Base-by-base conservation (phyloP, 192 early-diverging fungal genomes). In the Gamsiella multidivaricata region DNA sequence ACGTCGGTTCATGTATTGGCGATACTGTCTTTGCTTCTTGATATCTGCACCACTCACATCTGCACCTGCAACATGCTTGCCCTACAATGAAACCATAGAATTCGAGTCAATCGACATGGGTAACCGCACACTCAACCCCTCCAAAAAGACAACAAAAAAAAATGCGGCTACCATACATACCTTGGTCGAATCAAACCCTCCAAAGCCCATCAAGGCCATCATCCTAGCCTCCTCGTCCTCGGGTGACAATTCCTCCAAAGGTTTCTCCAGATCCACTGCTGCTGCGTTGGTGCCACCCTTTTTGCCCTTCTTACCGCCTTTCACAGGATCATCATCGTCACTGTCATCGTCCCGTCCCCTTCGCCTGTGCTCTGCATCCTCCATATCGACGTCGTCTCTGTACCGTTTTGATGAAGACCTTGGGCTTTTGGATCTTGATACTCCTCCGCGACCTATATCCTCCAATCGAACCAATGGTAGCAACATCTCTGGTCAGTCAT, bases 1-100 rank as follows among this genome's bases (percentile, higher is more conserved):
- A 45, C 91, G 88, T 55, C 95, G 81, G 80, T 97, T 97, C 95
- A 97, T 97, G 76, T 97, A 97, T 79, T 97, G 95, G 3, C 95
- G 86, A 73, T 95, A 96, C 54, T 91, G 89, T 46, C 94, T 83
- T 65, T 94, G 90, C 66, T 94, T 94, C 69, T 95, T 93, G 63
- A 96, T 86, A 47, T 91, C 92, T 6, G 89, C 94, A 7, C 81
- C 92, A 34, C 92, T 88, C 0, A 84, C 78, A 65, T 93, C 89
- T 31, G 90, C 88, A 18, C 94, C 94, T 0, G 86, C 52, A 0
- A 97, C 94, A 29, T 92, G 84, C 47, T 94, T 94, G 60, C 89
- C 84, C 86, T 93, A 81, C n/a, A n/a, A n/a, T n/a, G n/a, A n/a
- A n/a, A n/a, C n/a, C n/a, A n/a, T n/a, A n/a, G n/a, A n/a, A n/a